phyloP scores from a whole-genome alignment of 2,329 filamentous ascomycete species.

The Albophoma yamanashiensis region DNA sequence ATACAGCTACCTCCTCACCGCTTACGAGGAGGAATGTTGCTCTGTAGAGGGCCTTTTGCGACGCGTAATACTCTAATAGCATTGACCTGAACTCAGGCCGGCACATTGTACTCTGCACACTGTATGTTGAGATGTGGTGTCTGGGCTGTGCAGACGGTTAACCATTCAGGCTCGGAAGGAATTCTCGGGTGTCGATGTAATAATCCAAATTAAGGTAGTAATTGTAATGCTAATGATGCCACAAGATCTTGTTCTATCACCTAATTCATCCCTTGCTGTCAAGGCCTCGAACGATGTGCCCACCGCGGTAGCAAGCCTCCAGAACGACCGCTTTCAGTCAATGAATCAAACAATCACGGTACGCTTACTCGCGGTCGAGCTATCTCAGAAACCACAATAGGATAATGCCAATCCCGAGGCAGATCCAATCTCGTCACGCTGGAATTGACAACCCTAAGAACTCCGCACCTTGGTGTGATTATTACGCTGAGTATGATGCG shows the following conservation, averaged over 20 bases:
- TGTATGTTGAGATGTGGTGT: not conserved
- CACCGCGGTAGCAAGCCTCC: not conserved
- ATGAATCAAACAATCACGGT: not conserved
- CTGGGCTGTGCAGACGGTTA: not conserved
- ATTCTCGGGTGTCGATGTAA: not conserved
- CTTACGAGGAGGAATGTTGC: not conserved
- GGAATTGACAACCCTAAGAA: no score
- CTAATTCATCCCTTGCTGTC: no score
- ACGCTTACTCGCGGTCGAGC: no score
- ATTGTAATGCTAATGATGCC: not conserved
- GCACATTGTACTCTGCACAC: not conserved
- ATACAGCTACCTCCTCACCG: no score
- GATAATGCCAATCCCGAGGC: no score
- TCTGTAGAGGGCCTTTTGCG: not conserved
- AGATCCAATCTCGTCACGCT: no score
- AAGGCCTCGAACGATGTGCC: not conserved
- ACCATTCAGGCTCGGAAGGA: not conserved
- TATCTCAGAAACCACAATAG: no score
- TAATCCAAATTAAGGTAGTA: not conserved
- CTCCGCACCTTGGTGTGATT: no score
- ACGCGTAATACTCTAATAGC: not conserved
- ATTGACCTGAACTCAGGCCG: not conserved
- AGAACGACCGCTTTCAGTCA: not conserved
- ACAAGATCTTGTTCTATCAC: not conserved
- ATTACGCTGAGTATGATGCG: no score